Conservation (phyloP, 2,329 filamentous ascomycete species). For the Fusarium tjaetaba region DNA sequence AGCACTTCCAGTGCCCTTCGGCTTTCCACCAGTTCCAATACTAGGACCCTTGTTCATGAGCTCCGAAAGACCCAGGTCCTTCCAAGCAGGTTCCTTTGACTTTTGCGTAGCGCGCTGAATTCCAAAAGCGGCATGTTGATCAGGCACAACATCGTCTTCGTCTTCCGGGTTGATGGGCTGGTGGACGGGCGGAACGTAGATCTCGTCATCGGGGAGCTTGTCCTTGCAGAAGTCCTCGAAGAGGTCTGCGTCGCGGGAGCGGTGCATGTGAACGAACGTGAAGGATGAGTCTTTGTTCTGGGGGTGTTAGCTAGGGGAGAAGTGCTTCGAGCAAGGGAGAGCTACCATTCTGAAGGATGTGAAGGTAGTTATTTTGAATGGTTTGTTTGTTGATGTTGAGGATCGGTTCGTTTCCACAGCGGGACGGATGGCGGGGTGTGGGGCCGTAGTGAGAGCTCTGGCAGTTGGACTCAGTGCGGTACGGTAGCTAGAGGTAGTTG, state of each 20-base stretch:
- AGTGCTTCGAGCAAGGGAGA: no score
- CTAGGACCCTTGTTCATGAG: constrained; percentile 73
- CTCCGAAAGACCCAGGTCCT: constrained; percentile 77
- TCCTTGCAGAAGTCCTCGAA: constrained; percentile 81
- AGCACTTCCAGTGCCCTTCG: constrained; percentile 23
- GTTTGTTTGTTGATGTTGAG: constrained; percentile 28
- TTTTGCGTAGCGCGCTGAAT: constrained; percentile 83
- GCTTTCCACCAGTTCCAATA: constrained; percentile 35
- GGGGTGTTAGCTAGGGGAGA: not conserved
- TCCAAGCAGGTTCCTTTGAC: constrained; percentile 78
- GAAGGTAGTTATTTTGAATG: not conserved
- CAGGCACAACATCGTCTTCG: constrained; percentile 87
- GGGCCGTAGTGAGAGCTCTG: constrained; percentile 8
- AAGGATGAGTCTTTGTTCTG: constrained; percentile 79
- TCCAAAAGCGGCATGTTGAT: constrained; percentile 88
- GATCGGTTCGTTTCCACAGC: constrained; percentile 6
- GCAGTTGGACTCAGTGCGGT: not conserved
- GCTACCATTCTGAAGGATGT: constrained; percentile 15
- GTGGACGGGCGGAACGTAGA: constrained; percentile 82
- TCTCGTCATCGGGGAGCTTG: constrained; percentile 78
- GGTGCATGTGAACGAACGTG: constrained; percentile 80
- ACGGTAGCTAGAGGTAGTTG: not conserved
- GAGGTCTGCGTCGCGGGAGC: constrained; percentile 77
- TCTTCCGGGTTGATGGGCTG: constrained; percentile 88
- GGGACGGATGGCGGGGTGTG: constrained; percentile 28